Conservation (phyloP, 371 early-diverging fungal species). For the Synchytrium microbalum region DNA sequence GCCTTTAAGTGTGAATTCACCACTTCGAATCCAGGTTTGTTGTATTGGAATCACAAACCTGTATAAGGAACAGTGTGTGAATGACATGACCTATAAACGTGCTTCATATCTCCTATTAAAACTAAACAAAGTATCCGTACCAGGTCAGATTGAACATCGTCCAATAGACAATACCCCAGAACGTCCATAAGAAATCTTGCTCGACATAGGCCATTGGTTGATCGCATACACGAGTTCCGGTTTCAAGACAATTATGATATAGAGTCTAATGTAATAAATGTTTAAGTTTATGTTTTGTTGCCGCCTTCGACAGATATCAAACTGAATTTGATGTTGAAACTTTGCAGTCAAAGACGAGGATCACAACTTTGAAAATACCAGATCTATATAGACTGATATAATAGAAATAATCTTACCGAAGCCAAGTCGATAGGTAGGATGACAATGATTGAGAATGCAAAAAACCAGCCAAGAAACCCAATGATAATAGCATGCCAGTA, state of each 20-base stretch:
- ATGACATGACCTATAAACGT: conserved; percentile 9
- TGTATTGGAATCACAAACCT: conserved; percentile 78
- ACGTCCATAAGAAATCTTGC: conserved; percentile 53
- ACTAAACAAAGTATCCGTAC: conserved; percentile 30
- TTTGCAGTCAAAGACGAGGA: no score
- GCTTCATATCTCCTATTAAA: background rate
- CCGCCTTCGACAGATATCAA: no score
- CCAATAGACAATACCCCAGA: conserved; percentile 89
- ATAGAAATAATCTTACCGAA: conserved; percentile 54
- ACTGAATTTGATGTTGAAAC: no score
- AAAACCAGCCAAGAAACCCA: conserved; percentile 62
- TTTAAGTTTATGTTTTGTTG: no score
- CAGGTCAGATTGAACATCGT: conserved; percentile 80
- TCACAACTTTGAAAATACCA: no score
- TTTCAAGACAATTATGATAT: conserved; percentile 47
- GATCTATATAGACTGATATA: background rate
- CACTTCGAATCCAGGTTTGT: conserved; percentile 77
- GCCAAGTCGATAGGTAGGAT: conserved; percentile 84
- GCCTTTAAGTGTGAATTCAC: conserved; percentile 62
- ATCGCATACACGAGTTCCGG: conserved; percentile 40
- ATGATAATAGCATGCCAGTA: conserved; percentile 36
- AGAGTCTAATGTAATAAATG: conserved; percentile 51
- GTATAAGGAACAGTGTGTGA: background rate
- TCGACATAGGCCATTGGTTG: conserved; percentile 70
- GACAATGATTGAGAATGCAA: conserved; percentile 82